These are phyloP conservation scores for Fraxinus paxiana DNA, from an alignment of 305 asterid genomes.

Conservation along the genomic window DNA sequence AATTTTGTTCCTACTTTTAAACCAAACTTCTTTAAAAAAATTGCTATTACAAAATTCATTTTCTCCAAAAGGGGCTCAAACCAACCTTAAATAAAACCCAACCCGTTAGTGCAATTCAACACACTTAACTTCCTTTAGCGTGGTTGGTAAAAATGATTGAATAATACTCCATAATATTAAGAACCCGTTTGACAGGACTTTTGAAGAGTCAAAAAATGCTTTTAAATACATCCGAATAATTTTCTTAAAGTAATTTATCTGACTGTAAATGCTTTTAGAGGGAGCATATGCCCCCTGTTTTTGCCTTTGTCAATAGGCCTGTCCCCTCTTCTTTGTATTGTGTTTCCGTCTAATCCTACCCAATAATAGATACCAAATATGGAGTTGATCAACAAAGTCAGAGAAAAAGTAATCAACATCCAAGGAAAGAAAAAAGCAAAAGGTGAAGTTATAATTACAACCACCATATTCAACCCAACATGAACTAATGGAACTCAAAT, in stretches of 20 bases:
- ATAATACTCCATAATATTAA: background rate
- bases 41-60: too few species aligned
- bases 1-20: too few species aligned
- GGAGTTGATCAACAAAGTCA: background rate
- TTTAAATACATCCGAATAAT: too few species aligned
- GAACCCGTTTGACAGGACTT: background rate
- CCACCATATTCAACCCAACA: constrained; percentile 61
- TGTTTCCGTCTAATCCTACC: background rate
- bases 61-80: too few species aligned
- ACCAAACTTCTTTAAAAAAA: too few species aligned
- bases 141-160: background rate
- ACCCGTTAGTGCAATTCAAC: background rate
- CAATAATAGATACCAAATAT: background rate
- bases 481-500: constrained; percentile 44
- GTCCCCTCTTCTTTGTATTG: background rate
- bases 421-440: constrained; percentile 27
- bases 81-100: background rate
- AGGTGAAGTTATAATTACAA: constrained; percentile 72
- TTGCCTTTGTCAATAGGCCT: too few species aligned
- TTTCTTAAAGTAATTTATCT: background rate
- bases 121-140: background rate
- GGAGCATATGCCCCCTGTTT: too few species aligned
- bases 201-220: background rate
- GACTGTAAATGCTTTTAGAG: background rate
- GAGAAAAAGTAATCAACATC: background rate